phyloP scores from a whole-genome alignment of 306 rosid genomes.

The Herpetospermum pedunculosum region DNA sequence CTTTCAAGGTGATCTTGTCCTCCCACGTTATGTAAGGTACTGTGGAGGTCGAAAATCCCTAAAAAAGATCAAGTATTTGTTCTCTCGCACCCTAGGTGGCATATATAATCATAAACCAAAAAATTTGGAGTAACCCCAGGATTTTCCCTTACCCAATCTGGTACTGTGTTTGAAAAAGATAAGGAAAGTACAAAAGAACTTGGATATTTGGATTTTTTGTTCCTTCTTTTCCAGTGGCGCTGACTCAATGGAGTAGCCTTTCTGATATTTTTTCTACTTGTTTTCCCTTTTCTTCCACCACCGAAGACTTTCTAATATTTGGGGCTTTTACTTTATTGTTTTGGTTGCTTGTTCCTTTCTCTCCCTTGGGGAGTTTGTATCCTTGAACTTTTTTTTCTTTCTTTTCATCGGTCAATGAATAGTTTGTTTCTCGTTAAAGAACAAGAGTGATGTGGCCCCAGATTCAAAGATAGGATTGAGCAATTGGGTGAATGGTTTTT shows the following conservation, averaged over 20 bases:
- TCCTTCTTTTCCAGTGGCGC: not conserved
- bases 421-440: not conserved
- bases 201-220: not conserved
- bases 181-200: not conserved
- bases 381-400: not conserved
- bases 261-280: not conserved
- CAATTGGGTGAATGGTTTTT: not conserved
- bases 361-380: not conserved
- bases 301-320: not conserved
- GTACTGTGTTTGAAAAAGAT: not conserved
- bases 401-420: not conserved
- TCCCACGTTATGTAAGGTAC: not conserved
- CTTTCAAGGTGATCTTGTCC: not conserved
- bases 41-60: not conserved
- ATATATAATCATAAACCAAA: not conserved
- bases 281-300: not conserved
- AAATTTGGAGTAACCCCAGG: not conserved
- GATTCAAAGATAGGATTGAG: not conserved
- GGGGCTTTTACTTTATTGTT: not conserved
- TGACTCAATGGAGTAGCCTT: not conserved
- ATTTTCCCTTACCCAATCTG: not conserved
- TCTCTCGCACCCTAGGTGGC: not conserved
- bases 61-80: not conserved
- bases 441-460: not conserved
- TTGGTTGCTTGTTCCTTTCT: not conserved